Evolutionary conservation across 1,284 basidiomycete species (phyloP), one percentile per base, ranked within the genome.

Genomic region (Vanrija sp.): DNA sequence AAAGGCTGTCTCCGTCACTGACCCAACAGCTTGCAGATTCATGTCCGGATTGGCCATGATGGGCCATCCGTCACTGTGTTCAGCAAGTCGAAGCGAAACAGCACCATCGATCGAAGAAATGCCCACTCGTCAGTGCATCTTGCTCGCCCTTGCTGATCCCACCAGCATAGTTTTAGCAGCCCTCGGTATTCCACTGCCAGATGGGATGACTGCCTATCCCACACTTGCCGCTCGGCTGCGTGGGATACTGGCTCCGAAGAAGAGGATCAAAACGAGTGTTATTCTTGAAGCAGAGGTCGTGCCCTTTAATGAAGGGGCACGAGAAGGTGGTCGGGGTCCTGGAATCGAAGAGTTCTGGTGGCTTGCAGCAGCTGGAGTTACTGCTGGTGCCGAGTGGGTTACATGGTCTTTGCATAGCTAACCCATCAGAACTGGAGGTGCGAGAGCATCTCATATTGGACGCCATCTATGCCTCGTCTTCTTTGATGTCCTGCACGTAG

Each of bases 221-320:
- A 6, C 52, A 1, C 54, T 71, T 7, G 9, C 42, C 1, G 12
- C 19, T 5, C 60, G 60, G 2, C n/a, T 55, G 5, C 8, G 48
- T 2, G 18, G 28, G 0, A 15, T 42, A 6, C 25, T 6, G 7
- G 7, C 16, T 6, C 44, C 46, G 19, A 8, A 9, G 1, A 21
- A n/a, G 25, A 19, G 51, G 18, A 15, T 45, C 6, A 4, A 19
- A 5, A 40, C 49, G 34, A 74, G 83, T 55, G 73, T 88, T 29
- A 84, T 94, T 18, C 73, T 94, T 0, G 91, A 95, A 68, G 89
- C 89, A 0, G 91, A 95, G 73, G 89, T 94, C 83, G 85, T 93
- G 5, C 85, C 88, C 0, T 93, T 82, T 71, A 83, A 86, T 46
- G 86, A 85, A 25, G 74, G 70, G 0, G 67, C 54, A 5, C 54